Evolutionary conservation across 345 rosid genomes (phyloP), one percentile per base, ranked within the genome.

Genomic region (Bruguiera parviflora): DNA sequence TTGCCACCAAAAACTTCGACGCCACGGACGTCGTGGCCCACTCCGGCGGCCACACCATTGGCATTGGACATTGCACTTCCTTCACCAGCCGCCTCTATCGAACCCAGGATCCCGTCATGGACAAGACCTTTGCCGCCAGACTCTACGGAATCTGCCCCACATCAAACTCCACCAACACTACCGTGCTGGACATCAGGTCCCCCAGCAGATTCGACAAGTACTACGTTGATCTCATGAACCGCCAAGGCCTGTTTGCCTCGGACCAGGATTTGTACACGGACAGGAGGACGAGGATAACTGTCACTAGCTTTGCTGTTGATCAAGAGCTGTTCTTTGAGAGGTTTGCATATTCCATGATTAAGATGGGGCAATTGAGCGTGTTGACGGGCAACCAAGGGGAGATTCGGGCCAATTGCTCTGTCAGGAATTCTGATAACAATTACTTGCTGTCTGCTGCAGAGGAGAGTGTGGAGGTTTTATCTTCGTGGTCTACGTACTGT

Each of bases 41-140:
- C 33, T 91, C 98, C 6, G 98, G 98, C 31, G 95, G 89, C 68
- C 98, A 91, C 83, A 94, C 97, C 64, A 84, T 91, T 20, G 97
- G 97, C 1, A 69, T 85, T 4, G 66, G 82, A 22, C 96, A 91
- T 73, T 91, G 97, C 77, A 5, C 73, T 0, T 73, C 92, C 9
- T 94, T 94, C 81, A 72, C 80, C 0, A 24, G 27, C 56, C 84
- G 96, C 5, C 89, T 91, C 29, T 94, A 88, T 80, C 98, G 97
- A 6, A 79, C 81, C 46, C 94, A 87, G 73, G 96, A 94, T 76
- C 70, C 97, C 8, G 78, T 74, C 20, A 81, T 94, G 92, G 89
- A 94, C 76, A 67, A 85, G 66, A 77, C 74, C 46, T 94, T 85
- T 64, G 96, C 97, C 49, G 73, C 71, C 18, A 71, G 73, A 61